Conservation (phyloP, 2,329 filamentous ascomycete genomes). For the Pseudogymnoascus sp. region DNA sequence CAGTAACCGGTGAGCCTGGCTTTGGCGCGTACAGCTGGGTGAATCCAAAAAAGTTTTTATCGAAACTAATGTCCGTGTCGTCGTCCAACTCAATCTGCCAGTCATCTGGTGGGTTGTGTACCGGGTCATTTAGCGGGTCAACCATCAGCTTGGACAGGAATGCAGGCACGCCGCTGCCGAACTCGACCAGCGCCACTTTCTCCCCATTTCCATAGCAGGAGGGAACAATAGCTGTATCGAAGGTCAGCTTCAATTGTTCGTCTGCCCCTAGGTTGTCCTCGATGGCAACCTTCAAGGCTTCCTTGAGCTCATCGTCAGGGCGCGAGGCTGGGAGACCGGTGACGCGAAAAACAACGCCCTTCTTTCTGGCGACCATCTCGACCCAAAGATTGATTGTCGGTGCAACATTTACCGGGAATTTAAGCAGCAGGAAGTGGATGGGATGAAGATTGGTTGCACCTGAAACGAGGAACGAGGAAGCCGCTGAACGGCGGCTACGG, state of each 20-base stretch:
- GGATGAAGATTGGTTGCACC: not conserved
- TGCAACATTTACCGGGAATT: not conserved
- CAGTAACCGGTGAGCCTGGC: slow-evolving; percentile 8
- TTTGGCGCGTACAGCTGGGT: slow-evolving; percentile 22
- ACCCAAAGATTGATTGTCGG: not conserved
- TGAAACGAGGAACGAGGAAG: not conserved
- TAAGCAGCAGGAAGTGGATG: not conserved
- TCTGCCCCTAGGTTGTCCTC: slow-evolving; percentile 5
- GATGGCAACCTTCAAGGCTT: slow-evolving; percentile 10
- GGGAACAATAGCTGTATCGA: slow-evolving; percentile 10
- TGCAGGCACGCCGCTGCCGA: slow-evolving; percentile 11
- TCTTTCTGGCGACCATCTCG: not conserved
- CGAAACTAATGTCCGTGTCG: slow-evolving; percentile 20
- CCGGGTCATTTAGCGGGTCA: slow-evolving; percentile 10
- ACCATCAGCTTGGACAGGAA: slow-evolving; percentile 13
- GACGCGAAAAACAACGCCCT: slow-evolving; percentile 11
- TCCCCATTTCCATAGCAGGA: slow-evolving; percentile 12
- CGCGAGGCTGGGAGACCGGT: slow-evolving; percentile 14
- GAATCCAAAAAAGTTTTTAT: slow-evolving; percentile 23
- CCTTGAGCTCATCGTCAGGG: slow-evolving; percentile 11
- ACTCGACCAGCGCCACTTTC: slow-evolving; percentile 13
- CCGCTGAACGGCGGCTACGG: too few species aligned
- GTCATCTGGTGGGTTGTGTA: slow-evolving; percentile 10
- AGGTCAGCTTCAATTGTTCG: not conserved
- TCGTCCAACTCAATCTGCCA: slow-evolving; percentile 15